Conservation (phyloP, 768 basidiomycete genomes). For the Coprinellus micaceus region DNA sequence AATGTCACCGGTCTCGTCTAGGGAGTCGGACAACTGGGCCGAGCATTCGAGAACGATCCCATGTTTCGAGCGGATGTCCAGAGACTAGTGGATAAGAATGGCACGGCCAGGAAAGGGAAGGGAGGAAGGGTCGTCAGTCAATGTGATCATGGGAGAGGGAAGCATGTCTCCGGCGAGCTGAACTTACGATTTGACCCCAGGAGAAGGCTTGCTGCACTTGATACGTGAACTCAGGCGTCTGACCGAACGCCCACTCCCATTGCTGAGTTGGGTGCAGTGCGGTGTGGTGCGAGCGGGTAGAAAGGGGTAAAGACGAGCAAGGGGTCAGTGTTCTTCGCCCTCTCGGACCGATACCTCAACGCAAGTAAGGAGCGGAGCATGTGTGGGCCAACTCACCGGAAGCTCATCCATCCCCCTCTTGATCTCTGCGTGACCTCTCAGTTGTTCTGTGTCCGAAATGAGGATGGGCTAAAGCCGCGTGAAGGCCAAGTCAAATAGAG, state of each 20-base stretch:
- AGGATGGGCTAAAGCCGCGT: constrained; percentile 32
- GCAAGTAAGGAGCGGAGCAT: background rate
- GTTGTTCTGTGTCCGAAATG: constrained; percentile 44
- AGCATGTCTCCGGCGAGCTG: background rate
- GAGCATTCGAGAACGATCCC: constrained; percentile 56
- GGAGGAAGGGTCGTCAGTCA: background rate
- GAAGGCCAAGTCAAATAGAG: background rate
- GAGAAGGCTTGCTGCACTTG: constrained; percentile 37
- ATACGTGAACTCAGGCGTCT: constrained; percentile 91
- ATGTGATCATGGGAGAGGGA: background rate
- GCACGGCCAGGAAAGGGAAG: background rate
- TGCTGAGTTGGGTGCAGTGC: constrained; percentile 22
- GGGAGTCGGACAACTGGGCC: constrained; percentile 21
- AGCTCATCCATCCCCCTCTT: constrained; percentile 69
- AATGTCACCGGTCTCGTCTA: constrained; percentile 17
- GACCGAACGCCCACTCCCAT: constrained; percentile 93
- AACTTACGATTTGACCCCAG: constrained; percentile 38
- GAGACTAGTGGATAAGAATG: constrained; percentile 29
- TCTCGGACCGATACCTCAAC: background rate
- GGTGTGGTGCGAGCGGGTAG: background rate
- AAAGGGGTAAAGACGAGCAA: background rate
- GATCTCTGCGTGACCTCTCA: constrained; percentile 55
- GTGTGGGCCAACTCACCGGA: constrained; percentile 40
- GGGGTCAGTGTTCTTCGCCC: background rate
- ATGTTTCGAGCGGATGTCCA: constrained; percentile 57